These are phyloP conservation scores for Saccharomycopsis fibuligera DNA, from an alignment of 805 yeast species.

Conservation along the genomic window DNA sequence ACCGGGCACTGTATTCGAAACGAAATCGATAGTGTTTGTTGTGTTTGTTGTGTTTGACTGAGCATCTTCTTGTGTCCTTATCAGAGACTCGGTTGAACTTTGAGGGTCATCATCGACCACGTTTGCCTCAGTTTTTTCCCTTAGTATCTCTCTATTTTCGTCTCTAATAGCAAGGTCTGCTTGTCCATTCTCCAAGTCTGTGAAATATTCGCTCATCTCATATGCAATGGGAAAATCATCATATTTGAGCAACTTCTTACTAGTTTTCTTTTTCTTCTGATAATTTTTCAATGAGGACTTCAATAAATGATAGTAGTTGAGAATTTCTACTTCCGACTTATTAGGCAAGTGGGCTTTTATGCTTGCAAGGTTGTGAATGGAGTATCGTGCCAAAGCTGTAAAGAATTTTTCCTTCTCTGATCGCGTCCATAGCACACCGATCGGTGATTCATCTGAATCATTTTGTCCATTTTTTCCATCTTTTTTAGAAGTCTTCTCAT, in stretches of 20 bases:
- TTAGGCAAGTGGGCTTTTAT: constrained; percentile 34
- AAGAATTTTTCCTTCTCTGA: constrained; percentile 49
- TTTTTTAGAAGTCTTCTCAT: no score
- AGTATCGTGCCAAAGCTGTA: constrained; percentile 39
- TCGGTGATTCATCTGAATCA: not conserved
- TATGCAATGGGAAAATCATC: constrained; percentile 45
- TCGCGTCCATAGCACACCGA: constrained; percentile 39
- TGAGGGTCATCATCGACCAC: not conserved
- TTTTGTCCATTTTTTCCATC: not conserved
- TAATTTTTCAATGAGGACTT: constrained; percentile 27
- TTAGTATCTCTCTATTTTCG: no score
- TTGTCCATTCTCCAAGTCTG: constrained; percentile 40
- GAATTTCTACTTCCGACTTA: constrained; percentile 40
- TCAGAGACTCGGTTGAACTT: not conserved
- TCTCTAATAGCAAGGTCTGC: constrained; percentile 18
- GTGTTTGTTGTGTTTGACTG: no score
- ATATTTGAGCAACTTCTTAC: constrained; percentile 30
- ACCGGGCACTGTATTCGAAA: no score
- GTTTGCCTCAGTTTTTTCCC: no score
- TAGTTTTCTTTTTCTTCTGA: constrained; percentile 27
- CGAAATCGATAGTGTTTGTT: no score
- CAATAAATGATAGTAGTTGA: constrained; percentile 38
- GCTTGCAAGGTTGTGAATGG: constrained; percentile 40
- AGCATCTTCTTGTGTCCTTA: no score
- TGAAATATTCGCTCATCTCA: constrained; percentile 42